phyloP scores from a whole-genome alignment of 2,329 filamentous ascomycete species.

The Penicillium brevicompactum region DNA sequence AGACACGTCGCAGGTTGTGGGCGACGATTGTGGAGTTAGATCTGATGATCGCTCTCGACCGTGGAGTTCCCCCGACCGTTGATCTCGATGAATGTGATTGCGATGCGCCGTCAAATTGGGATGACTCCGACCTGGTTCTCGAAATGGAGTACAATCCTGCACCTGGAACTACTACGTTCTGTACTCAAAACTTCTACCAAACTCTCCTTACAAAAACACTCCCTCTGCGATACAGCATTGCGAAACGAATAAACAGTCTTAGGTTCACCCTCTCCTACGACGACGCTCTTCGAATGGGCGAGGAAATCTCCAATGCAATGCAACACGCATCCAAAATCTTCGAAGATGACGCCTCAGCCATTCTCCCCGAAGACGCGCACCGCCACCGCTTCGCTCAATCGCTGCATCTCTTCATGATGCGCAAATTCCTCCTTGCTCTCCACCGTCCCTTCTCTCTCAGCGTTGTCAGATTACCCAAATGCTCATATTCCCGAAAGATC shows the following conservation, averaged over 20 bases:
- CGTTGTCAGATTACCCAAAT: constrained; percentile 35
- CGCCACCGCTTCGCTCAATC: constrained; percentile 32
- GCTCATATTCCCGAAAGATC: constrained; percentile 41
- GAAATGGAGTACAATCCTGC: constrained; percentile 28
- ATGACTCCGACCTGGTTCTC: constrained; percentile 37
- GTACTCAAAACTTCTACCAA: constrained; percentile 33
- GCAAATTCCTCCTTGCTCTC: constrained; percentile 58
- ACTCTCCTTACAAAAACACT: constrained; percentile 31
- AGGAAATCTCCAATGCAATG: constrained; percentile 28
- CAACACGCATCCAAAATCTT: constrained; percentile 28
- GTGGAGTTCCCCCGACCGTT: constrained; percentile 36
- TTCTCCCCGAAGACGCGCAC: constrained; percentile 5
- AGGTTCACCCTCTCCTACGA: constrained; percentile 36
- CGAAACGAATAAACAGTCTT: constrained; percentile 32
- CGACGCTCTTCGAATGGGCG: constrained; percentile 33
- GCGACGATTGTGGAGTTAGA: constrained; percentile 47
- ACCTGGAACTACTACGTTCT: constrained; percentile 13
- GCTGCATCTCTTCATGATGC: constrained; percentile 54
- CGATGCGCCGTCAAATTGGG: constrained; percentile 39
- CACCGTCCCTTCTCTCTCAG: constrained; percentile 50
- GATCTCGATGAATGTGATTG: constrained; percentile 41
- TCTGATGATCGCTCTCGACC: constrained; percentile 39
- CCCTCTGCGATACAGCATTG: constrained; percentile 32
- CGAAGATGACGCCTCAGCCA: constrained; percentile 17
- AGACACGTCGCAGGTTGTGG: constrained; percentile 51